phyloP scores from a whole-genome alignment of 768 basidiomycete species.

The Auricularia auricula-judae region DNA sequence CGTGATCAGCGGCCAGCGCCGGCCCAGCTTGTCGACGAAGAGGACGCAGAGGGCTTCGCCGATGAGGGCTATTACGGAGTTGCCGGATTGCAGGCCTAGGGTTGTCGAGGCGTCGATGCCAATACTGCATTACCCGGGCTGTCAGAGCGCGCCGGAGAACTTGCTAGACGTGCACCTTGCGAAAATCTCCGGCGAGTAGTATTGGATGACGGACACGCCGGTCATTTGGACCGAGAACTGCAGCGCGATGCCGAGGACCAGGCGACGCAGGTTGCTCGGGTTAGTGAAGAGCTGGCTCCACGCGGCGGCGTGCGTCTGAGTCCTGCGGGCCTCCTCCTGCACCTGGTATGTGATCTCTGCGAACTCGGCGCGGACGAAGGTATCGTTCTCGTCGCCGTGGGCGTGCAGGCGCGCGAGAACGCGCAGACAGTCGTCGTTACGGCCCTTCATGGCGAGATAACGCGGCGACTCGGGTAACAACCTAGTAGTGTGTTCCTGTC shows the following conservation, averaged over 20 bases:
- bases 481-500: constrained; percentile 7
- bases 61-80: constrained; percentile 41
- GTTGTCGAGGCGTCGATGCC: constrained; percentile 30
- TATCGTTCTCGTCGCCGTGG: constrained; percentile 33
- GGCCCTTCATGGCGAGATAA: constrained; percentile 42
- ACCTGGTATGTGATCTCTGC: constrained; percentile 6
- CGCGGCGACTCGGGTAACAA: constrained; percentile 27
- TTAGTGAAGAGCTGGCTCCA: constrained; percentile 31
- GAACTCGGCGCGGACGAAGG: constrained; percentile 31
- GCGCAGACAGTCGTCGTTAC: constrained; percentile 31
- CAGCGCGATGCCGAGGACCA: constrained; percentile 31
- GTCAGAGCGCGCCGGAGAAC: too few species aligned
- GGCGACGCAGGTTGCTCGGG: constrained; percentile 35
- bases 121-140: too few species aligned
- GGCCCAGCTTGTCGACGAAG: constrained; percentile 32
- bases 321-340: background rate
- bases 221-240: constrained; percentile 55
- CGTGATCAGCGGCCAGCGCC: constrained; percentile 29
- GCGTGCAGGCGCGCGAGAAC: constrained; percentile 38
- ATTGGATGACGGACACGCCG: constrained; percentile 45
- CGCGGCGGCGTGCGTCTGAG: constrained; percentile 8
- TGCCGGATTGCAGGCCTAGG: constrained; percentile 43
- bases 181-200: constrained; percentile 28
- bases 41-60: constrained; percentile 37
- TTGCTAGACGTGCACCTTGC: too few species aligned